Base-by-base conservation (phyloP, 306 rosid species). In the Cucumis hystrix region DNA sequence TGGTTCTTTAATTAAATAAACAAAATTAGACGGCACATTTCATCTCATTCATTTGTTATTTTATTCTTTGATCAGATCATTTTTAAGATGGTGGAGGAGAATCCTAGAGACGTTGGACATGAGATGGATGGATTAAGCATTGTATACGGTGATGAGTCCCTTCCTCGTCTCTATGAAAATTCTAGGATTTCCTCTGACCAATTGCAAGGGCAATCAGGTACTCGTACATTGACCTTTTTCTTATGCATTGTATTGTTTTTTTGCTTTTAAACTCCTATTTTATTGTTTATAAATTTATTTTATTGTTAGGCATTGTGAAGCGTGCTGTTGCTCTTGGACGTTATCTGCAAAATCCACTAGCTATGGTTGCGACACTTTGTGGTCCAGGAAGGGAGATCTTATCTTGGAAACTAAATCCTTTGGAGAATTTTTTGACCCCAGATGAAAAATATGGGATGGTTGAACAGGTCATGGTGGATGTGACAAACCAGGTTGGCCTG, bases 281-380 rank as follows among this genome's bases (percentile, higher is more conserved):
- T 80, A 47, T 69, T 55, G 13, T 59, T 28, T 76, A 16, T 74
- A 75, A 54, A 15, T 78, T 62, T 45, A n/a, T 79, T 80, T 18
- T 82, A n/a, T 83, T 77, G 40, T 73, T 72, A 95, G 99, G 99
- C 74, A 92, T 95, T 83, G 99, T 95, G 65, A 95, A 90, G 82
- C 91, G 99, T 75, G 99, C 99, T 79, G 97, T 88, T 30, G 97
- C 96, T 55, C 90, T 95, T 68, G 99, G 99, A n/a, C 91, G 99
- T 73, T 86, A 85, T 90, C 91, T 95, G 85, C 99, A 95, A 87
- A 95, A 95, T 82, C 99, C 99, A 6, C 83, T 95, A 87, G 97
- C 99, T 21, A 92, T 95, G 99, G 88, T 87, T 60, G 89, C 99
- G 2, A 91, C 99, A 51, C 87, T 95, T 28, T 95, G 99, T 85